Conservation (phyloP, 495 filamentous ascomycete genomes). For the Tetracladium setigerum region DNA sequence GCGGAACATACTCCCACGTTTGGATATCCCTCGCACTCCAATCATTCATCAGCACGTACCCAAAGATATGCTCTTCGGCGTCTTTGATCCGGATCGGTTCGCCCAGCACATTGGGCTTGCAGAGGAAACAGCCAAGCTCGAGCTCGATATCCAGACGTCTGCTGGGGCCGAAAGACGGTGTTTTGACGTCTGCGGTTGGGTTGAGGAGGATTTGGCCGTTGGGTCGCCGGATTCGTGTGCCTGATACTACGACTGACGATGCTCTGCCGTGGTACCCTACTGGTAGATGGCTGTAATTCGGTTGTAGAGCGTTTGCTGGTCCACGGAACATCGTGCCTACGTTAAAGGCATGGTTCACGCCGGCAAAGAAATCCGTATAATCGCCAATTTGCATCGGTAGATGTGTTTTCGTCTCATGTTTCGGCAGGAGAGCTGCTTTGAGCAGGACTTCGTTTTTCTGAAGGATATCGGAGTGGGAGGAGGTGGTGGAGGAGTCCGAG, state of each 20-base stretch:
- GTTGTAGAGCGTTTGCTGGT: conserved; percentile 67
- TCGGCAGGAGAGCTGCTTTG: conserved; percentile 40
- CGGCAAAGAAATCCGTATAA: conserved; percentile 92
- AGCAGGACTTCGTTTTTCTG: conserved; percentile 48
- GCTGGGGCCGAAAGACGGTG: conserved; percentile 50
- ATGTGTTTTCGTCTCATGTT: conserved; percentile 55
- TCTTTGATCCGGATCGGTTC: conserved; percentile 41
- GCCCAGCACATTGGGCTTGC: conserved; percentile 51
- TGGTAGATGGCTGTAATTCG: conserved; percentile 86
- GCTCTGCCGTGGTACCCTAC: conserved; percentile 84
- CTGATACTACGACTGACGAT: conserved; percentile 70
- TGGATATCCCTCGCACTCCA: conserved; percentile 64
- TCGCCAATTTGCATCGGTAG: conserved; percentile 79
- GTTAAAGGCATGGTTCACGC: conserved; percentile 73
- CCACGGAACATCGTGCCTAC: conserved; percentile 67
- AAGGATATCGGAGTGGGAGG: conserved; percentile 45
- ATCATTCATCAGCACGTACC: conserved; percentile 62
- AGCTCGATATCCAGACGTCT: conserved; percentile 74
- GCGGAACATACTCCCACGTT: conserved; percentile 51
- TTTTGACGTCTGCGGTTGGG: conserved; percentile 39
- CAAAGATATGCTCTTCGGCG: conserved; percentile 55
- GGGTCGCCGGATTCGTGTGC: conserved; percentile 80
- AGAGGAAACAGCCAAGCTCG: conserved; percentile 75
- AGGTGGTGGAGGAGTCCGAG: conserved; percentile 30
- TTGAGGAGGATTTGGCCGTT: conserved; percentile 65